Percentiles rank a stretch among this genome's conserved stretches.
Conservation (phyloP, 345 rosid species). For the Pelargonium nanum region DNA sequence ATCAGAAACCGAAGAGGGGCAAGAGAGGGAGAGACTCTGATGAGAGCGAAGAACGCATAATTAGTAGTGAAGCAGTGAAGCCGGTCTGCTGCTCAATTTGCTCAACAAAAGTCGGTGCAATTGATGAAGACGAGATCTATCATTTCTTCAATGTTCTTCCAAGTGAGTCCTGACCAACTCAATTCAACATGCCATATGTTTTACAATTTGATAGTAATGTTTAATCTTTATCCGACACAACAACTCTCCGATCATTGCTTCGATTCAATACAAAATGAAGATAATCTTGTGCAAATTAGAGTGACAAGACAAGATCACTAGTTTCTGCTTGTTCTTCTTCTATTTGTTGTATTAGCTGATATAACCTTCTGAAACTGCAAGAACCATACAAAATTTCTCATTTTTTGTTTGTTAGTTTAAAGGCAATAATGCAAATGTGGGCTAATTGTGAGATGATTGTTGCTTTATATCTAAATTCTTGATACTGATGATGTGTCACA, state of each 20-base stretch:
- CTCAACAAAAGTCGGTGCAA: constrained; percentile 50
- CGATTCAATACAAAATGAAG: too few species aligned
- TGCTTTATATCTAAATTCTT: background rate
- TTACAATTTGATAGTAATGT: background rate
- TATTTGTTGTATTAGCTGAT: too few species aligned
- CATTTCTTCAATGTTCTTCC: constrained; percentile 77
- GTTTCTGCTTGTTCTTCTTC: too few species aligned
- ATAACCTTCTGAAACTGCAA: too few species aligned
- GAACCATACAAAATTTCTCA: too few species aligned
- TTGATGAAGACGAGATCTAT: constrained; percentile 63
- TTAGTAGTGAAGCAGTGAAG: constrained; percentile 20
- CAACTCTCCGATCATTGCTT: too few species aligned
- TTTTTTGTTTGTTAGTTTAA: too few species aligned
- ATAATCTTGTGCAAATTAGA: too few species aligned
- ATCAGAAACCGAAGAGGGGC: constrained; percentile 16
- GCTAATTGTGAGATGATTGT: background rate
- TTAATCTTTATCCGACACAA: too few species aligned
- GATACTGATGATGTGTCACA: background rate
- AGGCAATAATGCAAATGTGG: background rate
- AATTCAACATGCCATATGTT: background rate
- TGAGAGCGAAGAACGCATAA: constrained; percentile 16
- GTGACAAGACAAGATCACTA: too few species aligned
- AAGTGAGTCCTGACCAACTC: constrained; percentile 40
- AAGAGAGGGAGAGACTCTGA: constrained; percentile 34
- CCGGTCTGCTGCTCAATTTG: constrained; percentile 51